phyloP scores from a whole-genome alignment of 169 alveolate species.

The Cryptosporidium felis region DNA sequence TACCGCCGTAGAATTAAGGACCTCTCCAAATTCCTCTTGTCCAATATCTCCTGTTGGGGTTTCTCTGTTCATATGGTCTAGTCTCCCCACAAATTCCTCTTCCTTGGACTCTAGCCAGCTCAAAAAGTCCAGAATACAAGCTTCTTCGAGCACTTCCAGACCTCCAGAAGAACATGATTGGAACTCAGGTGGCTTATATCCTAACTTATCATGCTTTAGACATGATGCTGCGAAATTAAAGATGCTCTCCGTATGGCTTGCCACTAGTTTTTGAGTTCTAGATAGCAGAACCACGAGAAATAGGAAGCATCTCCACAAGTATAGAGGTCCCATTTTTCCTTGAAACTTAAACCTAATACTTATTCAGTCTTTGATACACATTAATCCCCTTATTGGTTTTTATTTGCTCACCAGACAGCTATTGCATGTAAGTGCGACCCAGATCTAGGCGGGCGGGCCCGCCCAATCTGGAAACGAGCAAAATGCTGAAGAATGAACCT shows the following conservation, averaged over 20 bases:
- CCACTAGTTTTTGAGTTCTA: too few species aligned
- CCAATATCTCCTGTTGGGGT: background rate
- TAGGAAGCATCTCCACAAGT: too few species aligned
- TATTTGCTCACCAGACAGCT: background rate
- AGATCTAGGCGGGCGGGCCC: slow-evolving; percentile 23
- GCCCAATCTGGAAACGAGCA: too few species aligned
- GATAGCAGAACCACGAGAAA: too few species aligned
- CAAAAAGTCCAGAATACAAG: slow-evolving; percentile 1
- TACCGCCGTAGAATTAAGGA: background rate
- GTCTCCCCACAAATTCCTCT: background rate
- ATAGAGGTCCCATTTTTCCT: too few species aligned
- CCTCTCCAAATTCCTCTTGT: background rate
- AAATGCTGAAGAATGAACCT: too few species aligned
- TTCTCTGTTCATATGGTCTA: background rate
- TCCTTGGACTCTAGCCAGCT: background rate
- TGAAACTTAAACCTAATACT: too few species aligned
- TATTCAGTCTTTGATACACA: too few species aligned
- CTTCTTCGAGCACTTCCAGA: background rate
- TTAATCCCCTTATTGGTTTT: background rate
- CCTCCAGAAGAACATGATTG: background rate
- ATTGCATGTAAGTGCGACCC: slow-evolving; percentile 2
- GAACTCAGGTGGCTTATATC: background rate
- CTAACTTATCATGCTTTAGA: background rate
- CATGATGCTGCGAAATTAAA: slow-evolving; percentile 8
- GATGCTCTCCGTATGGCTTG: background rate